Conservation (phyloP, 257 asterid genomes). For the Fraxinus anomala region DNA sequence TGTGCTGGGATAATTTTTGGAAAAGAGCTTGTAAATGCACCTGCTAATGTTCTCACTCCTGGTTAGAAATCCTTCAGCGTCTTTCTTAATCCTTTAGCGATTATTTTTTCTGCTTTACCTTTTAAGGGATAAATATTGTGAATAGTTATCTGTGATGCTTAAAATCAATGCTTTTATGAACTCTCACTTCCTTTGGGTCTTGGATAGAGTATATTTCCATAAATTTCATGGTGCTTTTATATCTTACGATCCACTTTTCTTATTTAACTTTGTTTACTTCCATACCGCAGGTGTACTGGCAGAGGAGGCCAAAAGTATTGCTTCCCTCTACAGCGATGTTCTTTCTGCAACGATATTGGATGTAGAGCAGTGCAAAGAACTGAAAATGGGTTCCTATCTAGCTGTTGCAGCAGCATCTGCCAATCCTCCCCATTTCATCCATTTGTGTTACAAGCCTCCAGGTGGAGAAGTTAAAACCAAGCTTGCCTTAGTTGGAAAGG, state of each 20-base stretch:
- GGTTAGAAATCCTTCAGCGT: constrained; percentile 51
- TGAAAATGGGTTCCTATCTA: constrained; percentile 98
- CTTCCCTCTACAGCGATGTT: constrained; percentile 77
- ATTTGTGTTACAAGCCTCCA: constrained; percentile 84
- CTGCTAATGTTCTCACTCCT: constrained; percentile 97
- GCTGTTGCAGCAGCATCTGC: constrained; percentile 98
- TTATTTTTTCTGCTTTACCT: neutral
- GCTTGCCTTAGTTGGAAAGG: constrained; percentile 96
- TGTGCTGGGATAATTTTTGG: constrained; percentile 81
- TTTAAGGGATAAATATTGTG: neutral
- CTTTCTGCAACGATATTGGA: constrained; percentile 82
- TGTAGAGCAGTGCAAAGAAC: constrained; percentile 88
- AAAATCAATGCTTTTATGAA: neutral
- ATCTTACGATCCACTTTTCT: constrained; percentile 1
- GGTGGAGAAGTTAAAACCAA: constrained; percentile 77
- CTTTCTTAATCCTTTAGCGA: neutral
- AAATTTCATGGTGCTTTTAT: neutral
- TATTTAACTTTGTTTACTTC: constrained; percentile 1
- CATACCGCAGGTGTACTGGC: constrained; percentile 74
- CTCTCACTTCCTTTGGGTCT: neutral
- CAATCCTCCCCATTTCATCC: constrained; percentile 93
- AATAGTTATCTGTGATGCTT: neutral
- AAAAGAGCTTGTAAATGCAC: constrained; percentile 93
- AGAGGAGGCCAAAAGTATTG: constrained; percentile 78
- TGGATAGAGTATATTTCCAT: neutral